Percentiles rank a stretch among this genome's conserved stretches.
Evolutionary conservation across 306 rosid genomes (phyloP).

Genomic region (Cucumis melo): DNA sequence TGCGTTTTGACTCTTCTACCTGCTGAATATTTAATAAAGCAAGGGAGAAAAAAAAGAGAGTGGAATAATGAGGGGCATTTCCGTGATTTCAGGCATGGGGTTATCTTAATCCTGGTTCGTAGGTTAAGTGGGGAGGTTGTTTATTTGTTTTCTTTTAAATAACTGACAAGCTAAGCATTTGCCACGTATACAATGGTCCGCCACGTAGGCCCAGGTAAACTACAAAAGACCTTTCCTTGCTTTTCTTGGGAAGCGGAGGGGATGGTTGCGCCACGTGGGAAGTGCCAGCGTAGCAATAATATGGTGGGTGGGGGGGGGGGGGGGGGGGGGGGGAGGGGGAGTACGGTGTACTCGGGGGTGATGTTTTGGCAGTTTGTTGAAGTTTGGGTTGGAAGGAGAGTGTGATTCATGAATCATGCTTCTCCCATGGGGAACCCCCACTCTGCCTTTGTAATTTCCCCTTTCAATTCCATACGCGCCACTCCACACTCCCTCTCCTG

Average conservation of each 20-base stretch:
- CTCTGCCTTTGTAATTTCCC: background rate
- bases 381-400: background rate
- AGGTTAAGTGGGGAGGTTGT: background rate
- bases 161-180: constrained; percentile 15
- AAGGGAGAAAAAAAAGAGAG: background rate
- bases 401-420: constrained; percentile 5
- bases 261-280: constrained; percentile 37
- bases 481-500: background rate
- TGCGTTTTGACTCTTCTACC: background rate
- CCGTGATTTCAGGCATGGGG: background rate
- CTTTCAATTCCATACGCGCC: background rate
- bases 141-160: background rate
- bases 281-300: constrained; percentile 35
- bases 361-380: constrained; percentile 33
- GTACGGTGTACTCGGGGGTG: constrained; percentile 35
- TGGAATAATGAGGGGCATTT: constrained; percentile 7
- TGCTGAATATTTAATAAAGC: background rate
- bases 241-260: background rate
- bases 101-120: background rate
- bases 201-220: constrained; percentile 31
- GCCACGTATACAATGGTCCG: constrained; percentile 26
- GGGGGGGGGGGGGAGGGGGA: too few relatives aligned
- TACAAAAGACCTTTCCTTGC: constrained; percentile 14
- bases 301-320: constrained; percentile 6
- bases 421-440: constrained; percentile 7